phyloP scores from a whole-genome alignment of 495 filamentous ascomycete species.

The Trichoderma reesei region DNA sequence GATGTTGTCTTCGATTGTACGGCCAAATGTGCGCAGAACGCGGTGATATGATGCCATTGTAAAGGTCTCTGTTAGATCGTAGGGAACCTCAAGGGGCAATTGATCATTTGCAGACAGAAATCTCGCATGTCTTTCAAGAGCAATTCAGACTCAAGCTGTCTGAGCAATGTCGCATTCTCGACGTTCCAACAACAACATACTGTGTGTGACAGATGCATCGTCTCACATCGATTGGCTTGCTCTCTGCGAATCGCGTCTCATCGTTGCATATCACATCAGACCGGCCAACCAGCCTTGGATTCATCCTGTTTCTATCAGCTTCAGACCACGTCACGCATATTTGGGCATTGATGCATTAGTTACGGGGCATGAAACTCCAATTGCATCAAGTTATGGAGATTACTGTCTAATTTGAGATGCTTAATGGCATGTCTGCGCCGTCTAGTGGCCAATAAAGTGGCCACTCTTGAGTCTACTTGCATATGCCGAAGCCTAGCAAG shows the following conservation, averaged over 20 bases:
- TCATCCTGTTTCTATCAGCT: not conserved
- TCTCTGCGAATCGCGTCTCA: not conserved
- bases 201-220: no score
- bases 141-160: no score
- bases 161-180: no score
- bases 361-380: not conserved
- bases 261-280: not conserved
- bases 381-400: not conserved
- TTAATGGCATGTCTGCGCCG: not conserved
- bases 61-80: no score
- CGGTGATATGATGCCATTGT: constrained; percentile 35
- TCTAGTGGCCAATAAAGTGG: not conserved
- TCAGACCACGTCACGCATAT: not conserved
- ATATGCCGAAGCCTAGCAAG: not conserved
- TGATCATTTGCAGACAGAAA: no score
- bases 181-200: no score
- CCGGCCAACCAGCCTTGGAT: not conserved
- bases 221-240: not conserved
- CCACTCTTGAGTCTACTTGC: not conserved
- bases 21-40: constrained; percentile 29
- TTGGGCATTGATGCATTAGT: not conserved
- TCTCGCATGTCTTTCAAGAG: no score
- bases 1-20: constrained; percentile 26
- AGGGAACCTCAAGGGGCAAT: not conserved
- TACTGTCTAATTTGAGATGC: not conserved